These are phyloP conservation scores for Sisymbrium altissimum DNA, from an alignment of 345 rosid genomes.

Conservation along the genomic window DNA sequence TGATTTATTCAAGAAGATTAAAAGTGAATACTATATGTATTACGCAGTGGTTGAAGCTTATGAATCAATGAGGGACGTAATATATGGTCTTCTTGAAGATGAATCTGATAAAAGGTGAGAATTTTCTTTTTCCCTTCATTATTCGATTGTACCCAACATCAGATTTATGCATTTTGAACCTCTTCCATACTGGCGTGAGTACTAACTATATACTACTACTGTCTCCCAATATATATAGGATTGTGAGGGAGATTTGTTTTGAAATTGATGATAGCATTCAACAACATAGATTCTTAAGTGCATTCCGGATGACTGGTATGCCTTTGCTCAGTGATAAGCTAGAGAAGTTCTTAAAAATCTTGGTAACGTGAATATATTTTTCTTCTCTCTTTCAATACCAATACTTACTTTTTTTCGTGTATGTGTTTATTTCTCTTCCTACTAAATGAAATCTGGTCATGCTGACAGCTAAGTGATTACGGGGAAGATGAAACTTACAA, in stretches of 20 bases:
- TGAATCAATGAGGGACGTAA: conserved; percentile 62
- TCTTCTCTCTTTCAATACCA: not conserved
- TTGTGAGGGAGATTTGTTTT: conserved; percentile 50
- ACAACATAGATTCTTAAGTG: conserved; percentile 45
- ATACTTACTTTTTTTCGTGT: conserved; percentile 1
- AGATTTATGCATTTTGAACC: conserved; percentile 9
- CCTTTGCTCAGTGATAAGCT: conserved; percentile 68
- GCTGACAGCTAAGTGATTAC: conserved; percentile 47
- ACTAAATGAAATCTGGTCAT: conserved; percentile 14
- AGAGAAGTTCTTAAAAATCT: conserved; percentile 63
- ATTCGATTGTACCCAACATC: not conserved
- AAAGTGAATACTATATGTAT: conserved; percentile 63
- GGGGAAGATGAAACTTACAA: conserved; percentile 42
- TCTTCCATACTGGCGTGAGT: not conserved
- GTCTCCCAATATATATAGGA: conserved; percentile 39
- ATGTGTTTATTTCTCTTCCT: not conserved
- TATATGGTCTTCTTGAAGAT: conserved; percentile 62
- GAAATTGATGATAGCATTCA: conserved; percentile 52
- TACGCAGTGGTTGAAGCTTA: conserved; percentile 83
- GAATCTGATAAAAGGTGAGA: conserved; percentile 63
- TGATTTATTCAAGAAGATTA: conserved; percentile 75
- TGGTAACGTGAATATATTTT: conserved; percentile 48
- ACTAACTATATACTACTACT: conserved; percentile 10
- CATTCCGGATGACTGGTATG: conserved; percentile 71
- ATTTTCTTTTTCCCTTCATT: not conserved